Conservation (phyloP, 1,139 yeast genomes). For the Suhomyces chickasaworum region DNA sequence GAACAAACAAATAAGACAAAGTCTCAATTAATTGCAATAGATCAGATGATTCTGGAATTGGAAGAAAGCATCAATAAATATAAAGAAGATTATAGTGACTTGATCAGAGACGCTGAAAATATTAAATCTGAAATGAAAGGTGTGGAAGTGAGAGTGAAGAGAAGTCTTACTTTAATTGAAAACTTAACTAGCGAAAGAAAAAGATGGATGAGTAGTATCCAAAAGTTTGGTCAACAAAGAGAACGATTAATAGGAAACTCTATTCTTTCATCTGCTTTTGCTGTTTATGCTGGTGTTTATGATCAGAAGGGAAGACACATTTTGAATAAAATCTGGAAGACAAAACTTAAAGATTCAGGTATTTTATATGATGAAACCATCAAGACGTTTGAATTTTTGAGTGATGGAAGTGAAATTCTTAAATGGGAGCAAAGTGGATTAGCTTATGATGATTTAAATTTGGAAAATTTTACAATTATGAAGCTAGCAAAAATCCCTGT, state of each 20-base stretch:
- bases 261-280: constrained; percentile 60
- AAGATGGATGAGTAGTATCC: constrained; percentile 72
- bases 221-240: constrained; percentile 50
- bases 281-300: constrained; percentile 61
- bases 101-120: constrained; percentile 77
- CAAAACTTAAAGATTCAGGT: constrained; percentile 35
- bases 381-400: constrained; percentile 38
- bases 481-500: constrained; percentile 48
- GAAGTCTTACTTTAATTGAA: constrained; percentile 66
- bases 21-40: constrained; percentile 72
- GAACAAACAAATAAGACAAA: constrained; percentile 60
- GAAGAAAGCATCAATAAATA: constrained; percentile 67
- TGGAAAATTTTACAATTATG: constrained; percentile 66
- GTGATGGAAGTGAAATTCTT: constrained; percentile 42
- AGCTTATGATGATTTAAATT: constrained; percentile 56
- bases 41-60: constrained; percentile 78
- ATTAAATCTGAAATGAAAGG: constrained; percentile 69
- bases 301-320: constrained; percentile 54
- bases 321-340: constrained; percentile 45
- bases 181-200: constrained; percentile 66
- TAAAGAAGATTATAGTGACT: constrained; percentile 66
- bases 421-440: constrained; percentile 58
- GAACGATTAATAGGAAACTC: constrained; percentile 64
- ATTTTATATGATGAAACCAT: constrained; percentile 46
- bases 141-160: constrained; percentile 61